phyloP scores from a whole-genome alignment of 169 alveolate species.

The Blepharisma undulans region DNA sequence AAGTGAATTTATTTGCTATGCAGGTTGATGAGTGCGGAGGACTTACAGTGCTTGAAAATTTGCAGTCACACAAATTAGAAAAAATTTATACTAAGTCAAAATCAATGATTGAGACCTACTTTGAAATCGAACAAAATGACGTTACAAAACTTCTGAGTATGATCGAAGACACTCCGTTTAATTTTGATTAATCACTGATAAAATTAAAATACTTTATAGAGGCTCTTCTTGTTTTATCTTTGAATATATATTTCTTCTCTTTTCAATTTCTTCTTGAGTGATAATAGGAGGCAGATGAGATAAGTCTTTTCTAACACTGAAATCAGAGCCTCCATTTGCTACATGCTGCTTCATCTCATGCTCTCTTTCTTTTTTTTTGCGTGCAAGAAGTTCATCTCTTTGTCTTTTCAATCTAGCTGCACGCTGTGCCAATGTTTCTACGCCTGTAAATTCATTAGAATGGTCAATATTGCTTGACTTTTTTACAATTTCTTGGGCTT shows the following conservation, averaged over 20 bases:
- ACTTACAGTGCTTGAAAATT: constrained; percentile 68
- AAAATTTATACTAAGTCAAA: constrained; percentile 73
- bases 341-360: constrained; percentile 14
- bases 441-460: background rate
- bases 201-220: background rate
- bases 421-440: constrained; percentile 5
- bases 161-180: background rate
- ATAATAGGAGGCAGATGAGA: constrained; percentile 9
- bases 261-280: constrained; percentile 25
- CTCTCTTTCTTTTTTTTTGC: background rate
- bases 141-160: background rate
- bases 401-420: background rate
- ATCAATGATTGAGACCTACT: constrained; percentile 68
- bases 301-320: background rate
- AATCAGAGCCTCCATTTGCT: constrained; percentile 18
- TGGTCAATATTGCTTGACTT: background rate
- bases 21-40: constrained; percentile 83
- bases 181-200: background rate
- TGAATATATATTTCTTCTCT: background rate
- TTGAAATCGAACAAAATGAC: constrained; percentile 28
- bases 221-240: background rate
- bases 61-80: constrained; percentile 74
- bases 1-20: constrained; percentile 83
- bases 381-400: background rate
- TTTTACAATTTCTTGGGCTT: background rate